Evolutionary conservation across 371 early-diverging fungal species (phyloP), one percentile per base, ranked within the genome.

Genomic region (Mortierella sp.): DNA sequence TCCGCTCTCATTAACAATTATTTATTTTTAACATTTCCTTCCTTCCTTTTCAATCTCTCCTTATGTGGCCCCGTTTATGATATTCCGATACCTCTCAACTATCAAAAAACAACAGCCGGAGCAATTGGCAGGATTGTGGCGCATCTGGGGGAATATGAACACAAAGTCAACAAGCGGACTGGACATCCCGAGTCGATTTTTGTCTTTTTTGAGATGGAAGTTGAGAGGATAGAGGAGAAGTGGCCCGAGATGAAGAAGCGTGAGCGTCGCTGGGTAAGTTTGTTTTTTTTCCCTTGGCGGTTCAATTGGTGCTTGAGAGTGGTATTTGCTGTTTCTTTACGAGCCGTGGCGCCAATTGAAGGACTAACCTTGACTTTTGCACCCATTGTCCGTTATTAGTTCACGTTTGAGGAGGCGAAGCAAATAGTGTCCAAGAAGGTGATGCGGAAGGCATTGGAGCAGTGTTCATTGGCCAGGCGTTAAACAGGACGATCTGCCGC

Each of bases 171-270:
- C 69, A 80, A 87, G 67, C 73, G 54, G 8, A 82, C 88, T 26
- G 91, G 91, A 24, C 57, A 75, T 1, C 89, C 92, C 21, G 91
- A 92, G 51, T 87, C 87, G n/a, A 80, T 87, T 71, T 90, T 90
- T 73, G 87, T 89, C 88, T 88, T 93, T 70, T 93, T 89, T 78
- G 93, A 92, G 76, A 78, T 93, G 78, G 88, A 91, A 61, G 91
- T 93, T 9, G 78, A 90, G 14, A 77, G 83, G 57, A 76, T 92
- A 55, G 87, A 89, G 59, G 89, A 89, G 5, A 71, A 61, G n/a
- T 93, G 92, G 91, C 93, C 93, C 5, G 93, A 93, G 83, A 87
- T 78, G 80, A 74, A 85, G 28, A 86, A 89, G 78, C 88, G 93
- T 31, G 75, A 90, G 75, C 83, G 93, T 51, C 88, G 86, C 79